These are phyloP conservation scores for Hypoxylon sp. DNA, from an alignment of 2,329 filamentous ascomycete species.

Conservation along the genomic window DNA sequence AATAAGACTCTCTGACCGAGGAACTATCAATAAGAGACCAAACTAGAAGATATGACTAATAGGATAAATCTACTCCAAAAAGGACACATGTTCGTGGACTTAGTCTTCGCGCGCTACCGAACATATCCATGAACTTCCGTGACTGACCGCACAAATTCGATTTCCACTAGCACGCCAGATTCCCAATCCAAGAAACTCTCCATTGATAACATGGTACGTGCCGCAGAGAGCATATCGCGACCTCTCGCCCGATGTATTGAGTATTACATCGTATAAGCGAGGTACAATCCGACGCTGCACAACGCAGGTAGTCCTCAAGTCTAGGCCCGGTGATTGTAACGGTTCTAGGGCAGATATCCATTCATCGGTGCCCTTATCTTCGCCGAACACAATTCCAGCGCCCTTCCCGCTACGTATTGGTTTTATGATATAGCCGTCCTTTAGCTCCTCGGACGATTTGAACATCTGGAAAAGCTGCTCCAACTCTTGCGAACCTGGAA, in stretches of 20 bases:
- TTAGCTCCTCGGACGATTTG: background rate
- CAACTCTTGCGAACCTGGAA: slow-evolving; percentile 5
- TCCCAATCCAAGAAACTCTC: slow-evolving; percentile 9
- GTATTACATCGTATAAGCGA: slow-evolving; percentile 13
- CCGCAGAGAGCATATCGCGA: slow-evolving; percentile 3
- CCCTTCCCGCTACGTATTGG: slow-evolving; percentile 13
- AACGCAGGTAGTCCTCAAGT: background rate
- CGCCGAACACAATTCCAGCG: slow-evolving; percentile 15
- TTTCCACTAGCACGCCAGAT: slow-evolving; percentile 11
- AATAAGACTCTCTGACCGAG: background rate
- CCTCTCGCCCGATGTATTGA: slow-evolving; percentile 11
- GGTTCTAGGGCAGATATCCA: slow-evolving; percentile 7
- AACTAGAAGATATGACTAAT: background rate
- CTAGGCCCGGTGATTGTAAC: background rate
- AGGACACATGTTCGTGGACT: too few species aligned
- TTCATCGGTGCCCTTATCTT: background rate
- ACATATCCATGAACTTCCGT: slow-evolving; percentile 5
- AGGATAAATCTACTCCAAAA: background rate
- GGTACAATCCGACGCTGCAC: slow-evolving; percentile 13
- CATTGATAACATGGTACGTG: slow-evolving; percentile 6
- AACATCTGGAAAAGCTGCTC: slow-evolving; percentile 6
- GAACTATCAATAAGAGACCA: background rate
- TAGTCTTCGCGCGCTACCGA: slow-evolving; percentile 1
- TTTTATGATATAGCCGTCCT: slow-evolving; percentile 8
- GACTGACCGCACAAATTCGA: slow-evolving; percentile 7